Conservation (phyloP, 2,329 filamentous ascomycete species). For the Pseudocercospora macadamiae region DNA sequence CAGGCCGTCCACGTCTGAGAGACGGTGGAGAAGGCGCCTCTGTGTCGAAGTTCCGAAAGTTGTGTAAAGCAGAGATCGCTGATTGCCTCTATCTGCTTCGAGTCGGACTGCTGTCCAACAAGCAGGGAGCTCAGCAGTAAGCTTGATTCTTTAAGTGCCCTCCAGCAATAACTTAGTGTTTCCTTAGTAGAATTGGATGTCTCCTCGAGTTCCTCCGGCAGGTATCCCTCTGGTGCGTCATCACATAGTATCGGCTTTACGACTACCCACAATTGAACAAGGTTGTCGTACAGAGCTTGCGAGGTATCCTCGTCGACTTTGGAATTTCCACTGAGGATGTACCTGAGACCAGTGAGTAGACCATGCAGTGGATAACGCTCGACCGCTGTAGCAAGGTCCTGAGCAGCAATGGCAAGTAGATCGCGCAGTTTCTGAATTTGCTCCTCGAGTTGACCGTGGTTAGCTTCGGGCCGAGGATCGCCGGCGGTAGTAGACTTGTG, state of each 20-base stretch:
- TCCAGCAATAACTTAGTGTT: constrained; percentile 90
- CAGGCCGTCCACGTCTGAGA: constrained; percentile 83
- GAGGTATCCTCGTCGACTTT: constrained; percentile 2
- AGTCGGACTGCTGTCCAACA: background rate
- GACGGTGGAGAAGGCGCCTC: constrained; percentile 92
- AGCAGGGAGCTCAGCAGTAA: constrained; percentile 43
- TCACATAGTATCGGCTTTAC: constrained; percentile 82
- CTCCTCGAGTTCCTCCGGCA: constrained; percentile 75
- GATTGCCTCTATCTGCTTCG: constrained; percentile 6
- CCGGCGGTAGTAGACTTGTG: constrained; percentile 43
- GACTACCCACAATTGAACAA: constrained; percentile 67
- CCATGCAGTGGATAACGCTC: constrained; percentile 51
- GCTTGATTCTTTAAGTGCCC: constrained; percentile 93
- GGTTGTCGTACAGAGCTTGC: background rate
- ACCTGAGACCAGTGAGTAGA: constrained; percentile 38
- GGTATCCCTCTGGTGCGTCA: constrained; percentile 89
- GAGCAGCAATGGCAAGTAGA: constrained; percentile 65
- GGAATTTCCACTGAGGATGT: constrained; percentile 20
- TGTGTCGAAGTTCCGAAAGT: constrained; percentile 79
- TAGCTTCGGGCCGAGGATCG: background rate
- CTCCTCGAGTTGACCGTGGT: constrained; percentile 20
- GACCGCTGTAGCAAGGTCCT: constrained; percentile 66
- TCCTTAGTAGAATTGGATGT: constrained; percentile 80
- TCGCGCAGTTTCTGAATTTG: constrained; percentile 65
- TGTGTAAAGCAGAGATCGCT: constrained; percentile 74